Percentiles rank a stretch among this genome's conserved stretches.
Conservation (phyloP, 108 stramenopile species). For the Cyclotella atomus region DNA sequence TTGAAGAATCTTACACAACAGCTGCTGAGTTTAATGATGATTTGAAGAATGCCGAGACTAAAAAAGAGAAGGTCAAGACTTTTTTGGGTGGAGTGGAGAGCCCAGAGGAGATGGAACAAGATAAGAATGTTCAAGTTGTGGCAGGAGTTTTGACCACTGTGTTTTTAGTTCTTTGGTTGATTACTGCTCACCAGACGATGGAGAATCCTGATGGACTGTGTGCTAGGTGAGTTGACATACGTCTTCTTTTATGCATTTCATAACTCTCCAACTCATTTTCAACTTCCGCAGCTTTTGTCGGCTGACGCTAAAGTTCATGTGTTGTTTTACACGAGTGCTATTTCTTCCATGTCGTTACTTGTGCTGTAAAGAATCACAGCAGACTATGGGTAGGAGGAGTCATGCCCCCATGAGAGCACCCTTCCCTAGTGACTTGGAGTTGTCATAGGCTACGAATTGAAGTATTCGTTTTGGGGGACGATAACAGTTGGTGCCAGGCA, state of each 20-base stretch:
- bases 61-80: conserved; percentile 12
- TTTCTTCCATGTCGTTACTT: conserved; percentile 41
- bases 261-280: background rate
- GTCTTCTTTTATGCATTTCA: no score
- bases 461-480: no score
- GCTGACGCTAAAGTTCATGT: conserved; percentile 28
- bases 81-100: conserved; percentile 44
- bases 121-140: conserved; percentile 43
- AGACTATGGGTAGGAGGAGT: conserved; percentile 22
- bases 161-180: conserved; percentile 25
- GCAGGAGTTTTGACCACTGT: conserved; percentile 27
- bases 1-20: background rate
- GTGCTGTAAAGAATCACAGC: conserved; percentile 38
- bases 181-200: conserved; percentile 41
- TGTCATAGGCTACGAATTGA: conserved; percentile 13
- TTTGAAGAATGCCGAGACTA: background rate
- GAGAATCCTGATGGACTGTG: conserved; percentile 52
- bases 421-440: conserved; percentile 44
- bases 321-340: conserved; percentile 29
- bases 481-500: no score
- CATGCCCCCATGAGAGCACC: conserved; percentile 43
- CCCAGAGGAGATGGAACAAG: conserved; percentile 33
- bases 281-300: conserved; percentile 24
- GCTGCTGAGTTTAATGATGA: background rate
- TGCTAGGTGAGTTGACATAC: conserved; percentile 22